These are phyloP conservation scores for Thuidium tamariscinum DNA, from an alignment of 225 moss, liverwort and hornwort genomes.

Conservation along the genomic window DNA sequence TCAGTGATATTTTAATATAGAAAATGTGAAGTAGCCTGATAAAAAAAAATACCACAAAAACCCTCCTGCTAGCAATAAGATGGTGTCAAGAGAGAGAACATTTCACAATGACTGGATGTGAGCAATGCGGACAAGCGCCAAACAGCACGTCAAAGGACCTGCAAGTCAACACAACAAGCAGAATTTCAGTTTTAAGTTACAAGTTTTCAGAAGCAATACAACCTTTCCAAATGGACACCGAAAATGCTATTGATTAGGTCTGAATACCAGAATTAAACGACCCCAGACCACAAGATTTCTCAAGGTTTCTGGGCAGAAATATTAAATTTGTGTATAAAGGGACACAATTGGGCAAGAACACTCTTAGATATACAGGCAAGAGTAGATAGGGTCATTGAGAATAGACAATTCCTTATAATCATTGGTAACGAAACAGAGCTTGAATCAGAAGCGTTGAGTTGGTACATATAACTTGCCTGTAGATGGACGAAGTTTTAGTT, in stretches of 20 bases:
- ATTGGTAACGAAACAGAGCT: background rate
- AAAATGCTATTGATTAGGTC: background rate
- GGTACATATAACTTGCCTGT: background rate
- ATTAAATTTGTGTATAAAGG: background rate
- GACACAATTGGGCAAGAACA: background rate
- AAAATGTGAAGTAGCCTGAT: background rate
- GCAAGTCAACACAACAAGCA: background rate
- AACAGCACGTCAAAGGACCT: constrained; percentile 83
- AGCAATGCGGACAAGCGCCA: constrained; percentile 80
- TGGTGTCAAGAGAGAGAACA: constrained; percentile 14
- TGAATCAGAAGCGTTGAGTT: background rate
- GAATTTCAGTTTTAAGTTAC: background rate
- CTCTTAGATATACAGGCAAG: background rate
- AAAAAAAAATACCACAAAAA: background rate
- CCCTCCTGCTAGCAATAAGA: background rate
- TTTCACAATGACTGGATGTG: constrained; percentile 75
- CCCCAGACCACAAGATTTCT: background rate
- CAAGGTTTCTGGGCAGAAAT: background rate
- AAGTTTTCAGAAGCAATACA: background rate
- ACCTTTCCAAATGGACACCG: background rate
- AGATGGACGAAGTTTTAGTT: background rate
- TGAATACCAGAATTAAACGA: background rate
- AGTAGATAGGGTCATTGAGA: no score
- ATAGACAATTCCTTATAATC: background rate
- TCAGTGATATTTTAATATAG: background rate